Evolutionary conservation across 192 early-diverging fungal genomes (phyloP), one percentile per base, ranked within the genome.

Genomic region (Backusella tuberculispora): DNA sequence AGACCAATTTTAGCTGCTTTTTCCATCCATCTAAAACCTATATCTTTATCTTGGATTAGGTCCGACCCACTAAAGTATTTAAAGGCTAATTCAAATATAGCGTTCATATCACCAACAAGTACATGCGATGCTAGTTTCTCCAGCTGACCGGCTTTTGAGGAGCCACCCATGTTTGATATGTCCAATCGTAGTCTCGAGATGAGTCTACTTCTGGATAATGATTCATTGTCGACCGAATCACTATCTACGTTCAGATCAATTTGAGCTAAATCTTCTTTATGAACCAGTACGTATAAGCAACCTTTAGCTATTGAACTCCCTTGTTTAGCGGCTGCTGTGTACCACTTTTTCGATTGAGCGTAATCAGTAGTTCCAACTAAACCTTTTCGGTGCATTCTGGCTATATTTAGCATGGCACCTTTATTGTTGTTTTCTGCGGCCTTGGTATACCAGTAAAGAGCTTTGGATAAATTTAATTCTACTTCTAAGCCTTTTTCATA

Each of bases 331-430:
- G 47, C 47, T 50, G 17, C 19, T n/a, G 17, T 17, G 7, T 50
- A 50, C 47, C 47, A 50, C 47, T n/a, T 6, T n/a, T n/a, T 19
- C 5, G 47, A 50, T n/a, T 50, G 17, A 15, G n/a, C 17, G 47
- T 50, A 50, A 7, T 50, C 19, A n/a, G 47, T 13, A 50, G 17
- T 15, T 2, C 8, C 48, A 50, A 50, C 17, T n/a, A 50, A n/a
- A n/a, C 48, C 48, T 8, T 50, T 50, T 50, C 48, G 48, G 48
- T 50, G 19, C 48, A 50, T 50, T 50, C 48, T 50, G 17, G 48
- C 48, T n/a, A 50, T 50, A 0, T 50, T 50, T 2, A 50, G 6
- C 48, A 50, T 50, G 6, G 48, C 48, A 7, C 48, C 48, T n/a
- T 50, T 50, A 7, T 50, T 50, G 6, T 21, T 21, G 19, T 19